These are phyloP conservation scores for Ophiostoma triangulosporum DNA, from an alignment of 2,329 filamentous ascomycete species.

Conservation along the genomic window DNA sequence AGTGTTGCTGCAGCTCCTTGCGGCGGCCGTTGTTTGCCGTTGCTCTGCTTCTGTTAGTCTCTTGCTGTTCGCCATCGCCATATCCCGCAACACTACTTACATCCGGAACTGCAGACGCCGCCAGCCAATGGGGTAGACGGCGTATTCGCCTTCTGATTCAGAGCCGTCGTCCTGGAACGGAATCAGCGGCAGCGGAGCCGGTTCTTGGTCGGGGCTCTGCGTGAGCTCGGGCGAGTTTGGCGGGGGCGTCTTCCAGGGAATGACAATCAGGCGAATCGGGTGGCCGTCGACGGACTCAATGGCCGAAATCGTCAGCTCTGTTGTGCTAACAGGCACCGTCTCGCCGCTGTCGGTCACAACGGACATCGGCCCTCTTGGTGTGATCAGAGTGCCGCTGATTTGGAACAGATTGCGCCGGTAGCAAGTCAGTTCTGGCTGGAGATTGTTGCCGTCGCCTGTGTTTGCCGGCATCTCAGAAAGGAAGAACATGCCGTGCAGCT, in stretches of 20 bases:
- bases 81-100: slow-evolving; percentile 26
- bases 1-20: slow-evolving; percentile 93
- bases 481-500: slow-evolving; percentile 83
- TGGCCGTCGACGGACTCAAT: slow-evolving; percentile 93
- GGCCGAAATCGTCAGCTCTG: slow-evolving; percentile 80
- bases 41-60: slow-evolving; percentile 37
- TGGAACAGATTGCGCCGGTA: slow-evolving; percentile 94
- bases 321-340: slow-evolving; percentile 64
- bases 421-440: slow-evolving; percentile 79
- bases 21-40: slow-evolving; percentile 92
- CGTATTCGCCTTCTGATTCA: slow-evolving; percentile 60
- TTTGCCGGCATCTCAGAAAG: slow-evolving; percentile 64
- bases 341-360: slow-evolving; percentile 76
- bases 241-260: slow-evolving; percentile 93
- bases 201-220: slow-evolving; percentile 66
- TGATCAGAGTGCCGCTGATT: slow-evolving; percentile 77
- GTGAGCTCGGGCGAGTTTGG: slow-evolving; percentile 58
- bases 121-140: slow-evolving; percentile 88
- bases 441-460: slow-evolving; percentile 39
- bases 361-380: slow-evolving; percentile 64
- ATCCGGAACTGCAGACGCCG: slow-evolving; percentile 85
- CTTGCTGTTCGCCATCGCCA: background rate
- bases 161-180: slow-evolving; percentile 48
- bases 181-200: slow-evolving; percentile 63
- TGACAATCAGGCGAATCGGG: slow-evolving; percentile 83